phyloP scores from a whole-genome alignment of 768 basidiomycete genomes.

The Inosperma sp. region DNA sequence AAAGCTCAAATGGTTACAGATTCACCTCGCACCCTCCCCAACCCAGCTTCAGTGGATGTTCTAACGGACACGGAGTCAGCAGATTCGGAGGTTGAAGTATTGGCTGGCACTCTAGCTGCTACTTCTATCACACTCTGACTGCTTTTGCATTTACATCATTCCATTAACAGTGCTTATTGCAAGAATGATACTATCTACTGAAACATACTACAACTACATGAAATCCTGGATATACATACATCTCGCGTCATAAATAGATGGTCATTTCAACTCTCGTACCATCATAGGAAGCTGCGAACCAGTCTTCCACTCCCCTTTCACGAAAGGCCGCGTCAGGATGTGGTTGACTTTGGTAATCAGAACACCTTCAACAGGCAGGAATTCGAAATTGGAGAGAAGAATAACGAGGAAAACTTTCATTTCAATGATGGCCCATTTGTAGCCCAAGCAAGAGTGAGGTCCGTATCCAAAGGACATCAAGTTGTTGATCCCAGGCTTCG shows the following conservation, averaged over 20 bases:
- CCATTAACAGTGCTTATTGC: not conserved
- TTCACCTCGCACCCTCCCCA: conserved; percentile 27
- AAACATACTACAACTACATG: not conserved
- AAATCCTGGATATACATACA: not conserved
- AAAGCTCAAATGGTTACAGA: conserved; percentile 21
- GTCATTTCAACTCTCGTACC: conserved; percentile 17
- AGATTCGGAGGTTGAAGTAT: conserved; percentile 32
- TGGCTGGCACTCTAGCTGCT: conserved; percentile 22
- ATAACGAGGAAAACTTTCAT: conserved; percentile 48
- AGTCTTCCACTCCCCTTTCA: conserved; percentile 35
- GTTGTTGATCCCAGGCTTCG: conserved; percentile 45
- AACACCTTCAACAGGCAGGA: conserved; percentile 37
- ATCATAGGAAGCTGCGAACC: conserved; percentile 41
- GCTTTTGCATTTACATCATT: not conserved
- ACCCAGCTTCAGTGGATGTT: not conserved
- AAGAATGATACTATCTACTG: not conserved
- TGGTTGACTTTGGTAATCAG: conserved; percentile 45
- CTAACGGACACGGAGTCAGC: conserved; percentile 16
- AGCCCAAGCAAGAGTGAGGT: conserved; percentile 46
- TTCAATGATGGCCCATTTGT: conserved; percentile 44
- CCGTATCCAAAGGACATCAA: conserved; percentile 54
- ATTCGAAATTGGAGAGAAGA: conserved; percentile 43
- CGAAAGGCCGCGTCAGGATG: conserved; percentile 47
- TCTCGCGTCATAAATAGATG: no score
- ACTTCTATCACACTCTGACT: conserved; percentile 13